Evolutionary conservation across 2,329 filamentous ascomycete genomes (phyloP).

Genomic region (Fusarium falciforme): DNA sequence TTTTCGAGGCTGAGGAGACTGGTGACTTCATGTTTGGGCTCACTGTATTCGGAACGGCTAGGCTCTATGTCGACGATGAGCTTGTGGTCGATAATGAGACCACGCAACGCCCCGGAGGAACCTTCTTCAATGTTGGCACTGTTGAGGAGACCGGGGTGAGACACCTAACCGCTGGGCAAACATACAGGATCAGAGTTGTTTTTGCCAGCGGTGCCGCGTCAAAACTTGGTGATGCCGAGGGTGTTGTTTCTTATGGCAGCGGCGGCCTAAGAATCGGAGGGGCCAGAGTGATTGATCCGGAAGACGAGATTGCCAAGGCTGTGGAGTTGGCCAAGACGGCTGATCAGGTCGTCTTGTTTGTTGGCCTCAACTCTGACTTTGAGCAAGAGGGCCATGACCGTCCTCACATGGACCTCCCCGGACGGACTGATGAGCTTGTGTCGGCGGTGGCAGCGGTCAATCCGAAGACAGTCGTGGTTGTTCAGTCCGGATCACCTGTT

Average conservation of each 20-base stretch:
- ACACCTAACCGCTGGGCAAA: slow-evolving; percentile 67
- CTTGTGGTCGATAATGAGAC: slow-evolving; percentile 74
- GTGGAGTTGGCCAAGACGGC: slow-evolving; percentile 74
- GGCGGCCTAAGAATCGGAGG: slow-evolving; percentile 73
- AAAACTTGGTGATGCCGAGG: slow-evolving; percentile 61
- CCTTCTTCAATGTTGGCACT: slow-evolving; percentile 74
- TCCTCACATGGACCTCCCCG: slow-evolving; percentile 81
- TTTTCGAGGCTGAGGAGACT: slow-evolving; percentile 69
- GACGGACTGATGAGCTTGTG: slow-evolving; percentile 77
- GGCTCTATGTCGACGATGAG: slow-evolving; percentile 68
- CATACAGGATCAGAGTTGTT: slow-evolving; percentile 69
- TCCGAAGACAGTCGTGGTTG: slow-evolving; percentile 76
- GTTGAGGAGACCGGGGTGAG: slow-evolving; percentile 71
- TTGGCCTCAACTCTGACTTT: slow-evolving; percentile 84
- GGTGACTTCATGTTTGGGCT: slow-evolving; percentile 72
- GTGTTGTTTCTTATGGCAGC: slow-evolving; percentile 59
- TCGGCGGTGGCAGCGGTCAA: slow-evolving; percentile 73
- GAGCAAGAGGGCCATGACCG: slow-evolving; percentile 84
- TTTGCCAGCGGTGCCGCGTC: slow-evolving; percentile 70
- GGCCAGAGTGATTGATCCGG: slow-evolving; percentile 66
- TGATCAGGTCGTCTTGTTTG: slow-evolving; percentile 82
- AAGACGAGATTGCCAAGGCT: slow-evolving; percentile 72
- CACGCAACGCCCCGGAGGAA: slow-evolving; percentile 69
- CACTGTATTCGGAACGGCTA: slow-evolving; percentile 73
- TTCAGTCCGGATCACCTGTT: slow-evolving; percentile 82